Base-by-base conservation (phyloP, 176 grass and related monocot species). In the Elaeis guineensis region DNA sequence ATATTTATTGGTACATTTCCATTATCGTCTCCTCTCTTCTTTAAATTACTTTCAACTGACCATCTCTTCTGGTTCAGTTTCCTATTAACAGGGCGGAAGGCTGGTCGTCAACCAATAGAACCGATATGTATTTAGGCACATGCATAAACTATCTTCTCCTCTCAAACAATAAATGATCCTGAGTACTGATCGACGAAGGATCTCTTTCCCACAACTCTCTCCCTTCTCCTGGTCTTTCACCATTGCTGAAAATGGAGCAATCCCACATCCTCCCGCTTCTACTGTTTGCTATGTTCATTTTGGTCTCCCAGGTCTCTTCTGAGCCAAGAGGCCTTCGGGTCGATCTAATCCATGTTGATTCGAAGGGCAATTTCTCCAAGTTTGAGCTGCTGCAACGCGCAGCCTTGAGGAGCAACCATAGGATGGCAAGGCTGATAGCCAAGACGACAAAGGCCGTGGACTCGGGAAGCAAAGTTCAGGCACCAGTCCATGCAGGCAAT, bases 281-380 rank as follows among this genome's bases (percentile, higher is more conserved):
- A 5, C 6, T 21, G 7, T 0, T 49, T 5, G 6, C 49, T 9
- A 21, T 63, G 19, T 35, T 63, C 20, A 3, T 63, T 30, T 12
- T 32, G 20, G 57, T 17, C 19, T 19, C n/a, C 17, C 6, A 16
- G 5, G 61, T 28, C 30, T 63, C 4, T 21, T 48, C 61, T 12
- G 6, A 29, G 6, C 18, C 48, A 35, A 63, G 61, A 5, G 61
- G 32, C 32, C 30, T 79, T 22, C 78, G 67, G 0, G 54, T 83
- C 14, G 71, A 86, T 22, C 71, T 90, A 6, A 86, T 49, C 6
- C 79, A 90, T 44, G 72, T 74, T 1, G 87, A 90, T 57, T 71
- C 69, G n/a, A 64, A 67, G 16, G 62, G 69, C 15, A 75, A 77
- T 52, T 86, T 83, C 72, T 79, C 79, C 32, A 74, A 55, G 50